Evolutionary conservation across 495 filamentous ascomycete genomes (phyloP), one percentile per base, ranked within the genome.

Genomic region (Xylaria grammica): DNA sequence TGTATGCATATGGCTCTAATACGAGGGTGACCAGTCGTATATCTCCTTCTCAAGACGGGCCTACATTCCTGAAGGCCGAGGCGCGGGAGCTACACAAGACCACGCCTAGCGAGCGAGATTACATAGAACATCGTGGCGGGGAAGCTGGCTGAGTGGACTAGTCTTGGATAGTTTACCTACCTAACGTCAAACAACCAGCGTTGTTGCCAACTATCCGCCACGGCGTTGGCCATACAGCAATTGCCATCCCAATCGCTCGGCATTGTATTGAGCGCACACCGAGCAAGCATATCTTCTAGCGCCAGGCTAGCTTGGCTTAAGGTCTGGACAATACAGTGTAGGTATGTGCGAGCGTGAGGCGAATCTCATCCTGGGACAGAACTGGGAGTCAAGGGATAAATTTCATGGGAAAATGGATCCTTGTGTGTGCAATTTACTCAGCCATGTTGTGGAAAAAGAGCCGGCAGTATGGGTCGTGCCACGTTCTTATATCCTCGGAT

Each of bases 21-120:
- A 51, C 60, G 42, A 55, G 50, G 13, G n/a, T 63, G 60, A 55
- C 42, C 20, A 32, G 60, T 55, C 42, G 60, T 30, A 54, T 20
- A 63, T 38, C 4, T 42, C 34, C 40, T 17, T 48, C 38, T 27
- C 22, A 34, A 32, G 38, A 22, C 36, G 26, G 36, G 26, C 49
- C 36, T 62, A 45, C 22, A 44, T 40, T 24, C 30, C 52, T n/a
- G 29, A 51, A 38, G 24, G 20, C 24, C 30, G 29, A 49, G 32
- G 56, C 38, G 38, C 42, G 4, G 42, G 19, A n/a, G 32, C 20
- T 32, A 32, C 24, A 27, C 10, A 51, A 40, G 19, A 24, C 26
- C 19, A 48, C 24, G 17, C 56, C 26, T 34, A 48, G 15, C 19
- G n/a, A 10, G 56, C n/a, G 29, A 44, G 34, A 56, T 17, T 17